phyloP scores from a whole-genome alignment of 495 filamentous ascomycete species.

The Annulohypoxylon stygium region DNA sequence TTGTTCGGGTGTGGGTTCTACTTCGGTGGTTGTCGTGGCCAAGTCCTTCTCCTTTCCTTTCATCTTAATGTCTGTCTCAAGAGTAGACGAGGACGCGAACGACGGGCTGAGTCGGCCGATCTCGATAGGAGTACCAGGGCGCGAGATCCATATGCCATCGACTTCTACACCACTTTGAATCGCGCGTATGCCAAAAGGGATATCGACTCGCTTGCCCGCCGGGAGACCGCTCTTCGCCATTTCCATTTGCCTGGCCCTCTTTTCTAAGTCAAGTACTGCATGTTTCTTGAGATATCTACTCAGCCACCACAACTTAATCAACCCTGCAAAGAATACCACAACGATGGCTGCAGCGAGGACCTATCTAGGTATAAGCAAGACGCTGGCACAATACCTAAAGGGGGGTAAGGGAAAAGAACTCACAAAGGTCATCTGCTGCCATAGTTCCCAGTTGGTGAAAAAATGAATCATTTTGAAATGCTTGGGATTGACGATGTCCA shows the following conservation, averaged over 20 bases:
- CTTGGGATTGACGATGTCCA: slow-evolving; percentile 45
- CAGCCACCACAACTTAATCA: slow-evolving; percentile 71
- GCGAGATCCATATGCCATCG: slow-evolving; percentile 90
- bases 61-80: slow-evolving; percentile 41
- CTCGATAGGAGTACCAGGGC: slow-evolving; percentile 67
- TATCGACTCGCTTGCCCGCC: slow-evolving; percentile 65
- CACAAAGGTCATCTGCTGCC: slow-evolving; percentile 94
- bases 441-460: slow-evolving; percentile 83
- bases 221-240: slow-evolving; percentile 65
- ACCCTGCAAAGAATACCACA: slow-evolving; percentile 65
- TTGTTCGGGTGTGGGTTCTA: slow-evolving; percentile 45
- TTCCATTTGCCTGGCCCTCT: slow-evolving; percentile 67
- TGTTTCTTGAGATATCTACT: slow-evolving; percentile 75
- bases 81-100: slow-evolving; percentile 52
- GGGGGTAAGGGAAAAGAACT: slow-evolving; percentile 52
- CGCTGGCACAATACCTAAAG: slow-evolving; percentile 7
- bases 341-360: slow-evolving; percentile 63
- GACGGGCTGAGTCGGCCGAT: slow-evolving; percentile 45
- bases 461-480: slow-evolving; percentile 64
- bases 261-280: slow-evolving; percentile 73
- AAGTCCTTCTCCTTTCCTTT: slow-evolving; percentile 45
- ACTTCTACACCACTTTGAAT: slow-evolving; percentile 87
- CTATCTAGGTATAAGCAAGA: slow-evolving; percentile 51
- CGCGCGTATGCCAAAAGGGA: slow-evolving; percentile 91
- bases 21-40: slow-evolving; percentile 34